A percentile compares a stretch with the other conserved stretches of the same genome.
Conservation (phyloP, 768 basidiomycete species). For the Russula virescens region DNA sequence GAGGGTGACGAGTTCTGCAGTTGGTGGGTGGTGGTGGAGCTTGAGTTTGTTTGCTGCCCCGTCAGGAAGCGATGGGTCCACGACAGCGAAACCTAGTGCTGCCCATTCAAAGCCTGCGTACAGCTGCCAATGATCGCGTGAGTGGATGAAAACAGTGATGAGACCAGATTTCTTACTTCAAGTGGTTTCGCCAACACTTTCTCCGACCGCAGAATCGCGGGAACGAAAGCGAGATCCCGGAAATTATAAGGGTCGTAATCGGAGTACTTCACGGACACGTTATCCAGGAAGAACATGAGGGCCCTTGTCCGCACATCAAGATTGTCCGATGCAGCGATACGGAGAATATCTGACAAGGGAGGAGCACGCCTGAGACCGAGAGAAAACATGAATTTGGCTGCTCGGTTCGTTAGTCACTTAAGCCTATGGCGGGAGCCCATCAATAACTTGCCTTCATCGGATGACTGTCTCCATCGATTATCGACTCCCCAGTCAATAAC, state of each 20-base stretch:
- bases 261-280: conserved; percentile 54
- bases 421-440: not conserved
- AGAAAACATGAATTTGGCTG: conserved; percentile 75
- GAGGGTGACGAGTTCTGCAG: conserved; percentile 50
- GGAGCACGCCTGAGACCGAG: conserved; percentile 68
- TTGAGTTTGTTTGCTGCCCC: conserved; percentile 60
- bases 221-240: conserved; percentile 66
- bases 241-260: conserved; percentile 54
- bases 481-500: conserved; percentile 82
- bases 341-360: conserved; percentile 56
- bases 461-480: conserved; percentile 71
- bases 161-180: conserved; percentile 45
- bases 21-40: conserved; percentile 63
- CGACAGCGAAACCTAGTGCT: conserved; percentile 67
- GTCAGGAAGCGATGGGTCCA: conserved; percentile 46
- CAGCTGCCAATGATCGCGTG: conserved; percentile 43
- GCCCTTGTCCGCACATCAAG: conserved; percentile 49
- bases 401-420: not conserved
- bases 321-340: conserved; percentile 59
- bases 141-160: not conserved
- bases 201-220: conserved; percentile 53
- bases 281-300: conserved; percentile 77
- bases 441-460: conserved; percentile 70
- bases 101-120: conserved; percentile 65
- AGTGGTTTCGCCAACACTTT: conserved; percentile 52